A percentile compares a stretch with the other conserved stretches of the same genome.
phyloP scores from a whole-genome alignment of 139 green algal species.

The Parachlorella kessleri region DNA sequence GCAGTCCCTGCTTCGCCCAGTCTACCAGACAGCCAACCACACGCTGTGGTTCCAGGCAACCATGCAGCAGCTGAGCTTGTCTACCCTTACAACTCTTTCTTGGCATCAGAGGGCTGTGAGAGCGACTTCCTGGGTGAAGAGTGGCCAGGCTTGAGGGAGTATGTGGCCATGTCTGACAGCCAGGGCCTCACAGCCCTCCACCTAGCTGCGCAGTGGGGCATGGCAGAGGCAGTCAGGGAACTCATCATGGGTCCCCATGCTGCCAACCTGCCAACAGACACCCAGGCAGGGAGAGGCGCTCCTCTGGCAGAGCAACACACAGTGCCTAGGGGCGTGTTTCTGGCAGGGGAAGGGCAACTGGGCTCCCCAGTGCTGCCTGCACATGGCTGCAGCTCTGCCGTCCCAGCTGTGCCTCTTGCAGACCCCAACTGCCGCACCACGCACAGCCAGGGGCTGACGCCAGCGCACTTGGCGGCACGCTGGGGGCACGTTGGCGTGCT shows the following conservation, averaged over 20 bases:
- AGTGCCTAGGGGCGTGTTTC: background rate
- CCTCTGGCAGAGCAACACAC: background rate
- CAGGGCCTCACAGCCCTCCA: conserved; percentile 8
- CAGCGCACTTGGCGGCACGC: conserved; percentile 19
- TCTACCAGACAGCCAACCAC: no score
- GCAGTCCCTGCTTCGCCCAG: no score
- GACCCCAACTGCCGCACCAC: conserved; percentile 12
- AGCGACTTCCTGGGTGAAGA: background rate
- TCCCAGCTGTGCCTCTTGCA: conserved; percentile 8
- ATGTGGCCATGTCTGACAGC: conserved; percentile 1
- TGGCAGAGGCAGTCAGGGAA: conserved; percentile 1
- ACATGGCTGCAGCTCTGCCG: background rate
- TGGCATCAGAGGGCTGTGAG: background rate
- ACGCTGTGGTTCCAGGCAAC: no score
- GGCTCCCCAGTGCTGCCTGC: background rate
- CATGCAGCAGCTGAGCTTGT: no score
- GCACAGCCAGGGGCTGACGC: background rate
- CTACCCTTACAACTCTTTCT: no score
- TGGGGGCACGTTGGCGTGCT: conserved; percentile 23
- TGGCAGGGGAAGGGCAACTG: background rate
- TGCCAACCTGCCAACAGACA: no score
- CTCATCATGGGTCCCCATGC: conserved; percentile 3
- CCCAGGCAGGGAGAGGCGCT: background rate
- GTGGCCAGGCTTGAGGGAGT: background rate
- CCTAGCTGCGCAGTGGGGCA: conserved; percentile 33